Conservation (phyloP, 139 green algal species). For the Volvox africanus region DNA sequence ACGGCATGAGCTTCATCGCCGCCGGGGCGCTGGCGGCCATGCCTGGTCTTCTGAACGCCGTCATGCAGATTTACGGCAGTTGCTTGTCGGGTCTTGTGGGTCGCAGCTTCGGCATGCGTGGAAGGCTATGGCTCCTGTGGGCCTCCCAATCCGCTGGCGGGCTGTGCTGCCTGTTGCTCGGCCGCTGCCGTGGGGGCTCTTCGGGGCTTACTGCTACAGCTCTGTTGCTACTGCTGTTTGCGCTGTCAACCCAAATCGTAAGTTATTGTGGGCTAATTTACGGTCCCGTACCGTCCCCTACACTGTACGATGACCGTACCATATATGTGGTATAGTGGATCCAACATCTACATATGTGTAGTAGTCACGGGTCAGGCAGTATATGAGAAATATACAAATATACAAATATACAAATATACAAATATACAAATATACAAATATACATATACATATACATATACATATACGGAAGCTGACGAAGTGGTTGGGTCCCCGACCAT, state of each 20-base stretch:
- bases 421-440: too few species aligned
- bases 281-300: too few species aligned
- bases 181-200: background rate
- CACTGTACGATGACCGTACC: too few species aligned
- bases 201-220: background rate
- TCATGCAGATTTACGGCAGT: slow-evolving; percentile 78
- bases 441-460: background rate
- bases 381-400: too few species aligned
- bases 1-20: background rate
- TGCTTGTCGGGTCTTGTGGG: slow-evolving; percentile 56
- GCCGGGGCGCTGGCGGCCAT: slow-evolving; percentile 35
- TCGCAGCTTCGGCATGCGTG: slow-evolving; percentile 18
- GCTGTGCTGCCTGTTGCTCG: background rate
- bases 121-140: slow-evolving; percentile 28
- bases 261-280: background rate
- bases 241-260: background rate
- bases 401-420: too few species aligned
- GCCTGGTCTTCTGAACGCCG: slow-evolving; percentile 93
- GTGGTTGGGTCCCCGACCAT: too few species aligned
- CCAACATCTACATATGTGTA: too few species aligned
- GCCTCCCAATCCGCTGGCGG: background rate
- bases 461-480: background rate
- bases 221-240: slow-evolving; percentile 6
- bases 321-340: too few species aligned
- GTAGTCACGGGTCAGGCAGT: too few species aligned